Conservation (phyloP, 1,284 basidiomycete genomes). For the Leccinum pachyderme region DNA sequence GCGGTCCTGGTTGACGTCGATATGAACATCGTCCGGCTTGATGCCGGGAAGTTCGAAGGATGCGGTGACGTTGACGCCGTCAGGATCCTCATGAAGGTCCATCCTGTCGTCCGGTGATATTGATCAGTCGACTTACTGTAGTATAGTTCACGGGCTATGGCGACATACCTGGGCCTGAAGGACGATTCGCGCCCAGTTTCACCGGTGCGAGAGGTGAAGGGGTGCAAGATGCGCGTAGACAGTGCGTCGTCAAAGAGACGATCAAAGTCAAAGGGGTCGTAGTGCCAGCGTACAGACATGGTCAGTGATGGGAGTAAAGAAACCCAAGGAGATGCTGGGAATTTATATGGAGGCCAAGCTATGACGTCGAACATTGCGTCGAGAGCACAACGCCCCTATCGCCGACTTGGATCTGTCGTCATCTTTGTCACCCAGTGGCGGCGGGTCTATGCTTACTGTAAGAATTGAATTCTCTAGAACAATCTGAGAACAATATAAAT, state of each 20-base stretch:
- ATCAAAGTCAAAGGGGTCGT: conserved; percentile 53
- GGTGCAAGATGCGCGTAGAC: conserved; percentile 29
- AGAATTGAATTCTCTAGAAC: too few relatives aligned
- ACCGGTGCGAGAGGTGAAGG: not conserved
- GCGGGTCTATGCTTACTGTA: too few relatives aligned
- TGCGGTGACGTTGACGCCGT: conserved; percentile 42
- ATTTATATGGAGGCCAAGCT: conserved; percentile 1
- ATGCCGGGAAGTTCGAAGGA: conserved; percentile 52
- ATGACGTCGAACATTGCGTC: conserved; percentile 11
- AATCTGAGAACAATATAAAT: too few relatives aligned
- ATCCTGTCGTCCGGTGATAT: conserved; percentile 33
- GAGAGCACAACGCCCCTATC: not conserved
- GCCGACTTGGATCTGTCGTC: not conserved
- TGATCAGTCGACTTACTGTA: not conserved
- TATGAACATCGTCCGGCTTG: conserved; percentile 40
- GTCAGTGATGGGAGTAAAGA: not conserved
- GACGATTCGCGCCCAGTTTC: conserved; percentile 15
- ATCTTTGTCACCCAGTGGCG: too few relatives aligned
- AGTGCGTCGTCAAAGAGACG: conserved; percentile 50
- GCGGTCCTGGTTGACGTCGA: conserved; percentile 43
- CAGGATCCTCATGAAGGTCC: conserved; percentile 44
- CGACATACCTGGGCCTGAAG: conserved; percentile 28
- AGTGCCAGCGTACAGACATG: conserved; percentile 40
- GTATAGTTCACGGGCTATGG: not conserved
- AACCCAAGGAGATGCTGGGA: not conserved